Conservation (phyloP, 345 rosid genomes). For the Fremontodendron californicum region DNA sequence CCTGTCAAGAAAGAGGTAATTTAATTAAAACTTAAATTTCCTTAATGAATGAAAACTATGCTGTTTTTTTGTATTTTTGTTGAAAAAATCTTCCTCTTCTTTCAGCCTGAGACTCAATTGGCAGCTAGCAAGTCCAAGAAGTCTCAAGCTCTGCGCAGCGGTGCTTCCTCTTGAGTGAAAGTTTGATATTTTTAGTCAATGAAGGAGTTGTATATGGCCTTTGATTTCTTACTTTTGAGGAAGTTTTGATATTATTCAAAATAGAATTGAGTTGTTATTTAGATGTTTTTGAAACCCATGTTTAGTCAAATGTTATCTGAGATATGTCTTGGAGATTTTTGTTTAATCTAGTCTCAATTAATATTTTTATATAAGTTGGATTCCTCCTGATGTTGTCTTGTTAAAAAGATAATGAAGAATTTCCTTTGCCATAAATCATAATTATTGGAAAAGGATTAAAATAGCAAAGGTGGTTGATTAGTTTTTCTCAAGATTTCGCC, state of each 20-base stretch:
- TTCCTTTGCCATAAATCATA: neutral
- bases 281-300: slow-evolving; percentile 17
- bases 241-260: slow-evolving; percentile 16
- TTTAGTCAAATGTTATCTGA: slow-evolving; percentile 14
- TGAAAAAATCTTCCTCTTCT: neutral
- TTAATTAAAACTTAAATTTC: neutral
- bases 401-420: neutral
- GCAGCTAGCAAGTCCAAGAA: no score
- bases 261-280: slow-evolving; percentile 26
- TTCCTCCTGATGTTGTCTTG: neutral
- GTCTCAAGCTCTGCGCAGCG: slow-evolving; percentile 37
- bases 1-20: slow-evolving; percentile 92
- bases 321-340: slow-evolving; percentile 1
- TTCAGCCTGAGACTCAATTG: slow-evolving; percentile 86
- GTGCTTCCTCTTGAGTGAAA: slow-evolving; percentile 27
- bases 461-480: neutral
- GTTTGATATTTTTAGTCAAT: neutral
- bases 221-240: neutral
- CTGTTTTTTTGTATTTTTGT: neutral
- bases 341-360: neutral
- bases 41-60: neutral
- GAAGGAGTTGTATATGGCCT: neutral
- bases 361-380: neutral
- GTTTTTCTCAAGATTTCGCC: neutral
- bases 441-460: neutral